A percentile compares a stretch with the other conserved stretches of the same genome.
phyloP scores from a whole-genome alignment of 768 basidiomycete species.

The Rhodotorula paludigena region DNA sequence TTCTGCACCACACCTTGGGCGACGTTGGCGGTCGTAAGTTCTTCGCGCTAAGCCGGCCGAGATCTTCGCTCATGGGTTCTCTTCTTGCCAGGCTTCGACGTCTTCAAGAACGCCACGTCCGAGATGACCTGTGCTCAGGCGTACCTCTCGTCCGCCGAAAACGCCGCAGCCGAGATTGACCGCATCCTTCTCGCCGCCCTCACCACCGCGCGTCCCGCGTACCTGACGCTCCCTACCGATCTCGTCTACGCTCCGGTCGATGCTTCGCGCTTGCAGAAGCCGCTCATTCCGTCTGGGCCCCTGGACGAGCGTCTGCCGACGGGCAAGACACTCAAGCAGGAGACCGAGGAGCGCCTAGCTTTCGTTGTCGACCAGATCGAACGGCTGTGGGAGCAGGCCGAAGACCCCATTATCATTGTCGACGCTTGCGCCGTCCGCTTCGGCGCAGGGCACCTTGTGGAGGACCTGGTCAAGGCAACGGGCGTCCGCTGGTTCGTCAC shows the following conservation, averaged over 20 bases:
- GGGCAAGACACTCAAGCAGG: conserved; percentile 21
- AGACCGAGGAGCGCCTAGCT: conserved; percentile 50
- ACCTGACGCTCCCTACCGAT: conserved; percentile 80
- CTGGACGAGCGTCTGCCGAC: conserved; percentile 27
- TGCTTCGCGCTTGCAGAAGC: conserved; percentile 19
- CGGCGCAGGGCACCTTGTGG: conserved; percentile 59
- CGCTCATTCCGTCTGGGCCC: conserved; percentile 15
- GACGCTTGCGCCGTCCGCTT: conserved; percentile 77
- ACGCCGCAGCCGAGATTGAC: conserved; percentile 70
- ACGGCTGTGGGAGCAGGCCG: conserved; percentile 59
- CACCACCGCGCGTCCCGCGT: conserved; percentile 67
- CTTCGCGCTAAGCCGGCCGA: neutral
- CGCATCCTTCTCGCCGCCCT: conserved; percentile 59
- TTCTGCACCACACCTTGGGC: conserved; percentile 84
- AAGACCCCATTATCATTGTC: conserved; percentile 61
- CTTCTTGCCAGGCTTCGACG: conserved; percentile 57
- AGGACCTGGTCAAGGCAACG: conserved; percentile 61
- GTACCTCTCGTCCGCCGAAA: conserved; percentile 54
- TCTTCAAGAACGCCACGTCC: conserved; percentile 67
- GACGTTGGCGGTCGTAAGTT: conserved; percentile 53
- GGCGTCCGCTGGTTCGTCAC: conserved; percentile 49
- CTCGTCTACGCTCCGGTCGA: conserved; percentile 55
- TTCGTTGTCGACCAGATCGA: conserved; percentile 71
- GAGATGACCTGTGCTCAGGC: conserved; percentile 71
- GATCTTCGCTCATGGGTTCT: neutral